Base-by-base conservation (phyloP, 768 basidiomycete genomes). In the Kwoniella sp. region DNA sequence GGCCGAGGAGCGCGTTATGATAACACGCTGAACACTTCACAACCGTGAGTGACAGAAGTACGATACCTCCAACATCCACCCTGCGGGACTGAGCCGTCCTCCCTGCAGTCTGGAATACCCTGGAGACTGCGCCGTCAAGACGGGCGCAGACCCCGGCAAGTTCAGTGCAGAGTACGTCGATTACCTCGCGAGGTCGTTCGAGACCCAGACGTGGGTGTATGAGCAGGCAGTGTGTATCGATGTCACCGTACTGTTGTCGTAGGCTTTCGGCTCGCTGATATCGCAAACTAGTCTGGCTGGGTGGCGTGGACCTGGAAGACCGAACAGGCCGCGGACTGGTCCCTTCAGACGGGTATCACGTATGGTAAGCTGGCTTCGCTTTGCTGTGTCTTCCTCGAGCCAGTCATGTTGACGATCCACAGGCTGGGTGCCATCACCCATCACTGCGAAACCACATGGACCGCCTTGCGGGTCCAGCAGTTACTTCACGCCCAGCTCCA, bases 181-280 rank as follows among this genome's bases (percentile, higher is more conserved):
- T 10, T 57, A 60, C 33, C 50, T 71, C 14, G 56, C 36, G 26
- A 83, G 82, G 67, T 88, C 86, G 60, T 90, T 84, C 80, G 88
- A 90, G 65, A 83, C 83, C 3, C 88, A 89, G 73, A 82, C 84
- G 12, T 80, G 80, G 51, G 78, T 86, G 45, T 87, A 84, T 19
- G 88, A 89, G 73, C 77, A 77, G 28, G 79, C 83, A 12, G 68
- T 64, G 53, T 44, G 64, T 59, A 1, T 79, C 82, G n/a, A n/a
- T n/a, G n/a, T n/a, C n/a, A n/a, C n/a, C n/a, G n/a, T n/a, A n/a
- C 37, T 85, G 3, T 9, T 14, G 19, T 29, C 38, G n/a, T 37
- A 46, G 5, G 5, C 9, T 20, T 33, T 31, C 34, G n/a, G n/a
- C n/a, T n/a, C n/a, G n/a, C n/a, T n/a, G n/a, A n/a, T n/a, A n/a